These are phyloP conservation scores for Fusarium nelsonii DNA, from an alignment of 2,329 filamentous ascomycete genomes.

Conservation along the genomic window DNA sequence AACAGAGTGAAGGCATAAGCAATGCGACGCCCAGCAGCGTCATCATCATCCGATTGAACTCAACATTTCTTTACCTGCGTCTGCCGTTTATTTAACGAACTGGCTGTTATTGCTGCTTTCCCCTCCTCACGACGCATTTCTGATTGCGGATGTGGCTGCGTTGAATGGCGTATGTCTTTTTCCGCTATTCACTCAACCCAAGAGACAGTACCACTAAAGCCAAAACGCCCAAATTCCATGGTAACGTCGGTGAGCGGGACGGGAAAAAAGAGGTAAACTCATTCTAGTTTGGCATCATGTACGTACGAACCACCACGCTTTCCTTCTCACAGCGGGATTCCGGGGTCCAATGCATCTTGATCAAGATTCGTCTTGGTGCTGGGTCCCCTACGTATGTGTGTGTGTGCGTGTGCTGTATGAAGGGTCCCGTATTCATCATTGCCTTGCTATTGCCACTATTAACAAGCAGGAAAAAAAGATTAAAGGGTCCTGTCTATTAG, in stretches of 20 bases:
- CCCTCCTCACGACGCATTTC: conserved; percentile 13
- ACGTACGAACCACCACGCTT: neutral
- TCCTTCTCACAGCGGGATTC: neutral
- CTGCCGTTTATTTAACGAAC: neutral
- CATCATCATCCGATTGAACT: conserved; percentile 23
- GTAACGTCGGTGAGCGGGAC: conserved; percentile 38
- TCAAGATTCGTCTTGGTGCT: neutral
- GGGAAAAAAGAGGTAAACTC: neutral
- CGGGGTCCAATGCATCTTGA: conserved; percentile 17
- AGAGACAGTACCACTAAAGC: neutral
- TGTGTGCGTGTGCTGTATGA: conserved; percentile 26
- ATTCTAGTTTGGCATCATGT: neutral
- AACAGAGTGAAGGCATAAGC: conserved; percentile 5
- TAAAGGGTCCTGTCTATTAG: conserved; percentile 16
- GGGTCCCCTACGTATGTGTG: neutral
- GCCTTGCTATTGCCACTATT: conserved; percentile 26
- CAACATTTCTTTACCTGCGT: neutral
- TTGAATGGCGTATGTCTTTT: conserved; percentile 17
- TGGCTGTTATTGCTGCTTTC: neutral
- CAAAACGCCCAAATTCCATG: neutral
- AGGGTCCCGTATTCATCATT: conserved; percentile 25
- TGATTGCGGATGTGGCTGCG: conserved; percentile 33
- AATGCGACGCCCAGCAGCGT: conserved; percentile 26
- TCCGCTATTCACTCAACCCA: conserved; percentile 5
- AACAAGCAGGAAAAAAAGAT: neutral